A percentile compares a stretch with the other conserved stretches of the same genome.
phyloP scores from a whole-genome alignment of 176 grass and related monocot species.

The Carex myosuroides region DNA sequence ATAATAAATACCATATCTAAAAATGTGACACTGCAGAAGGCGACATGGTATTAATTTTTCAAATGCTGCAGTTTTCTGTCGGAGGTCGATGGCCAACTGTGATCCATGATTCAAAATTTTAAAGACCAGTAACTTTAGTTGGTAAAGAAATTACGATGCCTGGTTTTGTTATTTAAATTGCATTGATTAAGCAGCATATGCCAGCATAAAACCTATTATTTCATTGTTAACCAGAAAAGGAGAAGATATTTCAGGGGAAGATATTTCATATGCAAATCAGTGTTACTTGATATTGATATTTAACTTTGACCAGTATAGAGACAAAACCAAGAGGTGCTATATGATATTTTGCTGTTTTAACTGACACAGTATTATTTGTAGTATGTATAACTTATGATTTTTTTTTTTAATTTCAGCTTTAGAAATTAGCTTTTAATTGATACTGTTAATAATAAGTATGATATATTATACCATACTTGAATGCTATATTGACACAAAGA shows the following conservation, averaged over 20 bases:
- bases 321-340: neutral
- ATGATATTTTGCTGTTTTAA: neutral
- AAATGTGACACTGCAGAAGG: too few relatives aligned
- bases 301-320: neutral
- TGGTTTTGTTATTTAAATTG: too few relatives aligned
- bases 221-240: neutral
- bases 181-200: too few relatives aligned
- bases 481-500: neutral
- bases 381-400: neutral
- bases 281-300: neutral
- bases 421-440: neutral
- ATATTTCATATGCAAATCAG: neutral
- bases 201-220: too few relatives aligned
- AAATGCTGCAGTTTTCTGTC: too few relatives aligned
- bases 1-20: too few relatives aligned
- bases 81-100: too few relatives aligned
- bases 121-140: too few relatives aligned
- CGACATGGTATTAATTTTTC: too few relatives aligned
- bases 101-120: too few relatives aligned
- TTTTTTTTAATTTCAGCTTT: neutral
- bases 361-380: neutral
- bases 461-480: neutral
- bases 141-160: too few relatives aligned
- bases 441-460: neutral
- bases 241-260: neutral